Evolutionary conservation across 2,329 filamentous ascomycete species (phyloP).

Genomic region (Moelleriella libera): DNA sequence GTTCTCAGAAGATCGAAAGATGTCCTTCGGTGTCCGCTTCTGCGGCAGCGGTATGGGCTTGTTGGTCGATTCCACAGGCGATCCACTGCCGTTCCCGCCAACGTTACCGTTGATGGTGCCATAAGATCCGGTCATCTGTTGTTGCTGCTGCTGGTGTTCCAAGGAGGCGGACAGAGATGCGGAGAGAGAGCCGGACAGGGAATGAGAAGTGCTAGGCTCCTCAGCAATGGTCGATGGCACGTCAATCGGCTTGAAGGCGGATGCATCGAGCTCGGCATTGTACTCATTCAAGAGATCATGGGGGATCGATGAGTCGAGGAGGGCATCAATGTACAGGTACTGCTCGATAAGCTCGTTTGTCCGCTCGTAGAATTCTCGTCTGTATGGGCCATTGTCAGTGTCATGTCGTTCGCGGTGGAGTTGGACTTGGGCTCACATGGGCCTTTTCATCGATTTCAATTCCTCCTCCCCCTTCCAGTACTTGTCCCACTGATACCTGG

Average conservation of each 20-base stretch:
- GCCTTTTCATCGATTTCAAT: constrained; percentile 54
- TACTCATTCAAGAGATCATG: constrained; percentile 89
- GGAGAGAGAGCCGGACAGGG: constrained; percentile 7
- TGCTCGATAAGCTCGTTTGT: constrained; percentile 82
- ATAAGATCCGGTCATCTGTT: constrained; percentile 9
- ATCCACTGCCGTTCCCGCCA: constrained; percentile 15
- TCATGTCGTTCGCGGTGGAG: neutral
- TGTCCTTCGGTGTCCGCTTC: constrained; percentile 70
- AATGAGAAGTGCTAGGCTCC: constrained; percentile 31
- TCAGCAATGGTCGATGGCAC: constrained; percentile 67
- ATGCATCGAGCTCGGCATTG: constrained; percentile 42
- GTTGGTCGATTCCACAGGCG: constrained; percentile 7
- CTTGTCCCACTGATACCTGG: constrained; percentile 69
- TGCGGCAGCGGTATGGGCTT: constrained; percentile 28
- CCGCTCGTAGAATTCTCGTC: constrained; percentile 73
- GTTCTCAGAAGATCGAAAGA: constrained; percentile 64
- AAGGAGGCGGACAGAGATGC: constrained; percentile 5
- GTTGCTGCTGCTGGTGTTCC: constrained; percentile 1
- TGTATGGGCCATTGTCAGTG: constrained; percentile 11
- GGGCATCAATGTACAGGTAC: constrained; percentile 83
- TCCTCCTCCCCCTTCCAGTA: constrained; percentile 77
- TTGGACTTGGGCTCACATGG: constrained; percentile 33
- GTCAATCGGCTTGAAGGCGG: constrained; percentile 37
- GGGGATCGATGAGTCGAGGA: constrained; percentile 84
- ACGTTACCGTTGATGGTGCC: constrained; percentile 13